Evolutionary conservation across 805 yeast species (phyloP).

Genomic region (Saccharomycopsis synnaedendra): DNA sequence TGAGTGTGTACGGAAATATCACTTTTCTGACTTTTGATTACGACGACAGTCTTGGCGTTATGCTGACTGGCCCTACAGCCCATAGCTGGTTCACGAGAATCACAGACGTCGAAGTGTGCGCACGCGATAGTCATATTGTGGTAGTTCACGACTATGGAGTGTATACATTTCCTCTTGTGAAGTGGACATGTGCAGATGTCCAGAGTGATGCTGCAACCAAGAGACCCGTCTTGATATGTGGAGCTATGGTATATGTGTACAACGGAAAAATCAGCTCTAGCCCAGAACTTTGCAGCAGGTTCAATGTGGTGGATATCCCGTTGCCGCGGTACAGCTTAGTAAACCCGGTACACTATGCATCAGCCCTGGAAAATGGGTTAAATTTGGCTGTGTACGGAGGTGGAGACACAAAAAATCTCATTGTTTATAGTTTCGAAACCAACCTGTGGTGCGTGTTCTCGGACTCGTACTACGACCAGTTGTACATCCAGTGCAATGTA

Average conservation of each 20-base stretch:
- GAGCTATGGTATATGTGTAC: constrained; percentile 19
- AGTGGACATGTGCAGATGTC: constrained; percentile 3
- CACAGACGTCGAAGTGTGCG: constrained; percentile 6
- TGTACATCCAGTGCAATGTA: constrained; percentile 10
- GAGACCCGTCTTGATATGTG: constrained; percentile 19
- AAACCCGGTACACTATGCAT: constrained; percentile 15
- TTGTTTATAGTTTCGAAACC: constrained; percentile 18
- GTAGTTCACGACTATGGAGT: constrained; percentile 7
- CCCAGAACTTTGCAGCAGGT: background rate
- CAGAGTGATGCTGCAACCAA: constrained; percentile 20
- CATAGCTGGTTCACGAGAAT: constrained; percentile 15
- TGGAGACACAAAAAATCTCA: constrained; percentile 7
- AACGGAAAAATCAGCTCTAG: background rate
- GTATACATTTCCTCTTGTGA: constrained; percentile 7
- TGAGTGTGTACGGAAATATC: constrained; percentile 21
- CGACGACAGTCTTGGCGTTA: constrained; percentile 14
- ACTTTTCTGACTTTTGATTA: constrained; percentile 18
- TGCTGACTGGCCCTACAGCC: background rate
- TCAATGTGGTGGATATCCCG: constrained; percentile 12
- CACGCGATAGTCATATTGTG: constrained; percentile 8
- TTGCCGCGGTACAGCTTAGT: background rate
- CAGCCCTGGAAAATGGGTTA: constrained; percentile 19
- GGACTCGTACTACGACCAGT: constrained; percentile 16
- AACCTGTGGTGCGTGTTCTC: constrained; percentile 21
- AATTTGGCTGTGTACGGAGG: constrained; percentile 19